Percentiles rank a stretch among this genome's conserved stretches.
Evolutionary conservation across 2,329 filamentous ascomycete species (phyloP).

Genomic region (Pyrenophora tritici-repentis): DNA sequence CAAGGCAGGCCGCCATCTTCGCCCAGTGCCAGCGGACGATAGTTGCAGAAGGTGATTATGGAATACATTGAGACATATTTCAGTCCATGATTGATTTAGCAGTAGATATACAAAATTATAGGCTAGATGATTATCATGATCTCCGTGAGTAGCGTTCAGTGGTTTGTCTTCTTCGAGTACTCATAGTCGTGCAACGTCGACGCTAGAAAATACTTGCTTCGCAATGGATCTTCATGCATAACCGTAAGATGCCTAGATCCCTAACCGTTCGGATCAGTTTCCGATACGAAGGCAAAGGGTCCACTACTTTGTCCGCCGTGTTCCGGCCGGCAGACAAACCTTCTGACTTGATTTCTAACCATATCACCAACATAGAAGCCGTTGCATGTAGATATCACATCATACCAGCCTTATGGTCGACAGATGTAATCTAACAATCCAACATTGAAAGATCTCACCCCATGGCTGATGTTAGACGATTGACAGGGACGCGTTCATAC

Average conservation of each 20-base stretch:
- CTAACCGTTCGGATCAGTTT: constrained; percentile 4
- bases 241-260: not conserved
- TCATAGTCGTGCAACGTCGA: not conserved
- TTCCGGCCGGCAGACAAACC: constrained; percentile 2
- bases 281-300: constrained; percentile 2
- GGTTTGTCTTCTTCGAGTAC: no score
- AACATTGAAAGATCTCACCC: not conserved
- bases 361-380: not conserved
- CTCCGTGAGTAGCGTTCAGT: no score
- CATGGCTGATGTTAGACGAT: not conserved
- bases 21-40: constrained; percentile 58
- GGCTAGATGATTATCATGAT: no score
- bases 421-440: no score
- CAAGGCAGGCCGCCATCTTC: constrained; percentile 64
- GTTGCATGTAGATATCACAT: no score
- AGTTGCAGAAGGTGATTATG: constrained; percentile 40
- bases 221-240: no score
- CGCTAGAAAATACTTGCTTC: no score
- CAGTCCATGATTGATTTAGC: no score
- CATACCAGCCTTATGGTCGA: no score
- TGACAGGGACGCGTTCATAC: constrained; percentile 8
- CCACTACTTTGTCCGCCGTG: constrained; percentile 6
- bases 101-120: no score
- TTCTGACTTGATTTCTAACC: not conserved
- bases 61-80: constrained; percentile 25